A percentile compares a stretch with the other conserved stretches of the same genome.
phyloP scores from a whole-genome alignment of 805 yeast genomes.

The Debaryomyces maramus region DNA sequence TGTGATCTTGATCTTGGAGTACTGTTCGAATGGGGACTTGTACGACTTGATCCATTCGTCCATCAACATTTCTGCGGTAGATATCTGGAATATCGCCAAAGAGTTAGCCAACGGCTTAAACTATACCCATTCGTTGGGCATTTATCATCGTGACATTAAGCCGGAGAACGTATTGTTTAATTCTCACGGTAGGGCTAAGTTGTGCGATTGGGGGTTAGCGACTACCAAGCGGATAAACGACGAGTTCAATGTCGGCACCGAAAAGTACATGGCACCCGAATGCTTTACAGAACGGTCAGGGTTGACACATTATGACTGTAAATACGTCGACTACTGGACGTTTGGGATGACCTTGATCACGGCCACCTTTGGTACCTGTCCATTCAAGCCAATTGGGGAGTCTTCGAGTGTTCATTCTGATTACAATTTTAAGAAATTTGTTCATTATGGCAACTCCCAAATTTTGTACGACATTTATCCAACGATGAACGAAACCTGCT shows the following conservation, averaged over 20 bases:
- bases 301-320: slow-evolving; percentile 38
- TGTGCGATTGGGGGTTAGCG: slow-evolving; percentile 77
- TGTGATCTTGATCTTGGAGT: slow-evolving; percentile 62
- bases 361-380: slow-evolving; percentile 52
- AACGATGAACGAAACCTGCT: slow-evolving; percentile 43
- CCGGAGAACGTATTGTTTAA: slow-evolving; percentile 68
- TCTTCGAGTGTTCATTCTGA: slow-evolving; percentile 29
- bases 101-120: slow-evolving; percentile 54
- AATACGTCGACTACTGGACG: slow-evolving; percentile 55
- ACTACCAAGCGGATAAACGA: slow-evolving; percentile 32
- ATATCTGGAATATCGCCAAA: slow-evolving; percentile 41
- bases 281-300: slow-evolving; percentile 23
- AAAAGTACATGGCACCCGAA: slow-evolving; percentile 60
- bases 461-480: slow-evolving; percentile 52
- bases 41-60: slow-evolving; percentile 51
- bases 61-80: slow-evolving; percentile 14
- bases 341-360: slow-evolving; percentile 52
- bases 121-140: slow-evolving; percentile 56
- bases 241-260: slow-evolving; percentile 53
- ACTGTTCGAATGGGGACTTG: slow-evolving; percentile 64
- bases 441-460: slow-evolving; percentile 33
- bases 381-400: slow-evolving; percentile 41
- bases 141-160: slow-evolving; percentile 71
- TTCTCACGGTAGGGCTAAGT: slow-evolving; percentile 51
- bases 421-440: slow-evolving; percentile 45